A percentile compares a stretch with the other conserved stretches of the same genome.
Conservation (phyloP, 2,329 filamentous ascomycete species). For the Penicillium palitans region DNA sequence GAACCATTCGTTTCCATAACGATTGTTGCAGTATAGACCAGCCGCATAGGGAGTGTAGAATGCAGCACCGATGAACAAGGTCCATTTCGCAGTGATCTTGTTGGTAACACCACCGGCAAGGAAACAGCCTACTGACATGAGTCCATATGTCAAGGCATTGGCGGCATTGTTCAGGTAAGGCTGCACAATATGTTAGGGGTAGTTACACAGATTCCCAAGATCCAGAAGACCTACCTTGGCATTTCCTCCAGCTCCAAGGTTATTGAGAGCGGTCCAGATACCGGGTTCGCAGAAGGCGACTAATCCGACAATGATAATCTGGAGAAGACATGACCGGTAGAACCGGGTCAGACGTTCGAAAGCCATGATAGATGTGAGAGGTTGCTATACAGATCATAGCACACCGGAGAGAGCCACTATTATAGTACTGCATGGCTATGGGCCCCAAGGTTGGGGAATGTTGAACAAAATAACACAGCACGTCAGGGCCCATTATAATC, state of each 20-base stretch:
- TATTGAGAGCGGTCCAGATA: constrained; percentile 49
- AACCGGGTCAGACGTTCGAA: constrained; percentile 5
- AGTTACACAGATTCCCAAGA: neutral
- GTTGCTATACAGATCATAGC: neutral
- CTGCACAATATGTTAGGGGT: constrained; percentile 27
- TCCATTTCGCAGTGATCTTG: constrained; percentile 43
- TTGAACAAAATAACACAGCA: constrained; percentile 3
- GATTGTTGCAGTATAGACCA: constrained; percentile 43
- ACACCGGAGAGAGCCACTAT: neutral
- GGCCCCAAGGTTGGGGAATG: neutral
- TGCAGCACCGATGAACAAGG: constrained; percentile 45
- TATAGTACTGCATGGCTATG: neutral
- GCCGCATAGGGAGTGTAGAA: constrained; percentile 44
- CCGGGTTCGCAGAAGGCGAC: constrained; percentile 46
- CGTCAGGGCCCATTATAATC: constrained; percentile 16
- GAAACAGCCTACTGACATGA: constrained; percentile 50
- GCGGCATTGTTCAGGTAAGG: constrained; percentile 53
- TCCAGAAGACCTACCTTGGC: constrained; percentile 12
- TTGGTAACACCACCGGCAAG: constrained; percentile 48
- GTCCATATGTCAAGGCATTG: constrained; percentile 50
- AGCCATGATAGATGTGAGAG: constrained; percentile 1
- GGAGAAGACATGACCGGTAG: constrained; percentile 48
- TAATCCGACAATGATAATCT: constrained; percentile 43
- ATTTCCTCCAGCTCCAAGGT: constrained; percentile 45
- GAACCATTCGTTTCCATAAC: constrained; percentile 53